phyloP scores from a whole-genome alignment of 805 yeast species.

The Saturnispora bothae region DNA sequence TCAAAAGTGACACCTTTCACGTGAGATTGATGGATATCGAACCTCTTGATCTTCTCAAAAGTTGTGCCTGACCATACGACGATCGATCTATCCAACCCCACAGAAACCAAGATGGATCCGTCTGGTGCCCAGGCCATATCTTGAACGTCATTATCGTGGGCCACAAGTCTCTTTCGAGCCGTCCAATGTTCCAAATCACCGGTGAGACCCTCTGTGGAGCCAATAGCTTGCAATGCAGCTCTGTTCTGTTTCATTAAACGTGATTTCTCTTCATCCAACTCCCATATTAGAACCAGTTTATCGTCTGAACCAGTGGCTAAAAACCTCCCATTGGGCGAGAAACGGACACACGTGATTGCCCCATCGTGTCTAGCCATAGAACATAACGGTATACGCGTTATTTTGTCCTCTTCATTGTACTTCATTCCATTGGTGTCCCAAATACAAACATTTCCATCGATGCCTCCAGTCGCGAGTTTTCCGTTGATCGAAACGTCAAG shows the following conservation, averaged over 20 bases:
- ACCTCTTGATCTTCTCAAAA: constrained; percentile 78
- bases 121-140: constrained; percentile 99
- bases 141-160: constrained; percentile 96
- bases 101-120: constrained; percentile 79
- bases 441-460: constrained; percentile 83
- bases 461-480: constrained; percentile 86
- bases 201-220: constrained; percentile 19
- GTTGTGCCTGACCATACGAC: constrained; percentile 91
- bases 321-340: constrained; percentile 86
- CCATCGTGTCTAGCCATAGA: constrained; percentile 95
- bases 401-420: constrained; percentile 21
- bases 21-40: constrained; percentile 88
- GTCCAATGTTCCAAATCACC: constrained; percentile 88
- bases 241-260: constrained; percentile 26
- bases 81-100: constrained; percentile 86
- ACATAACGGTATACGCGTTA: constrained; percentile 46
- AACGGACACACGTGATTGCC: constrained; percentile 87
- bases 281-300: constrained; percentile 85
- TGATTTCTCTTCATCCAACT: constrained; percentile 65
- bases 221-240: constrained; percentile 5
- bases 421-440: constrained; percentile 39
- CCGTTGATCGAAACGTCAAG: constrained; percentile 77
- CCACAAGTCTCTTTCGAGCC: constrained; percentile 82
- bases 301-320: constrained; percentile 95
- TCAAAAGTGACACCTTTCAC: constrained; percentile 96